phyloP scores from a whole-genome alignment of 768 basidiomycete species.

The Sarcodon aspratus region DNA sequence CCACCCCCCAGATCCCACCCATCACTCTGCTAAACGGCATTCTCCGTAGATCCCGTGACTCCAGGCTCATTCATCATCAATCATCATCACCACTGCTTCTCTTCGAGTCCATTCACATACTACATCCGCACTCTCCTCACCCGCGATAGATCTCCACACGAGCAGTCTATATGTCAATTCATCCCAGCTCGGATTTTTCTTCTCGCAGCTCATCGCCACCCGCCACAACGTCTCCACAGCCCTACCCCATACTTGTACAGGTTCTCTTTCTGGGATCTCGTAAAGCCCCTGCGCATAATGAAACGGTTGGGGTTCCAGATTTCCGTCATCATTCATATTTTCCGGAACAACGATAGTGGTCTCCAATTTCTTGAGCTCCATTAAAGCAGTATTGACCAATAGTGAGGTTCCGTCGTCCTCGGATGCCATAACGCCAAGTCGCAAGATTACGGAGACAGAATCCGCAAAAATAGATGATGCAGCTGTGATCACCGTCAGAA shows the following conservation, averaged over 20 bases:
- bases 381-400: not conserved
- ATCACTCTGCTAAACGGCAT: too few species aligned
- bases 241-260: slow-evolving; percentile 34
- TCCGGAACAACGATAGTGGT: not conserved
- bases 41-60: too few species aligned
- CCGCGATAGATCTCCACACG: slow-evolving; percentile 39
- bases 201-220: slow-evolving; percentile 28
- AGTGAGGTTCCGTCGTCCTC: not conserved
- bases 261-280: slow-evolving; percentile 14
- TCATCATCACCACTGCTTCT: slow-evolving; percentile 15
- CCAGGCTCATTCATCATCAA: not conserved
- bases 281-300: slow-evolving; percentile 15
- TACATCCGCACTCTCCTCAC: slow-evolving; percentile 21
- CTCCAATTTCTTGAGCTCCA: not conserved
- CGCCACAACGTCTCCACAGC: slow-evolving; percentile 48
- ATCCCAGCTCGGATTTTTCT: slow-evolving; percentile 32
- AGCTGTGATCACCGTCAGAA: not conserved
- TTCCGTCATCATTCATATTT: not conserved
- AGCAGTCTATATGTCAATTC: slow-evolving; percentile 41
- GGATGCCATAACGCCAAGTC: not conserved
- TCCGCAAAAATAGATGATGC: not conserved
- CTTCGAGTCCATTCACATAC: slow-evolving; percentile 46
- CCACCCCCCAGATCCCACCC: too few species aligned
- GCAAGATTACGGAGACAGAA: not conserved
- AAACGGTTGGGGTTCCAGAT: not conserved